These are phyloP conservation scores for Epichloe amarillans DNA, from an alignment of 2,329 filamentous ascomycete species.

Conservation along the genomic window DNA sequence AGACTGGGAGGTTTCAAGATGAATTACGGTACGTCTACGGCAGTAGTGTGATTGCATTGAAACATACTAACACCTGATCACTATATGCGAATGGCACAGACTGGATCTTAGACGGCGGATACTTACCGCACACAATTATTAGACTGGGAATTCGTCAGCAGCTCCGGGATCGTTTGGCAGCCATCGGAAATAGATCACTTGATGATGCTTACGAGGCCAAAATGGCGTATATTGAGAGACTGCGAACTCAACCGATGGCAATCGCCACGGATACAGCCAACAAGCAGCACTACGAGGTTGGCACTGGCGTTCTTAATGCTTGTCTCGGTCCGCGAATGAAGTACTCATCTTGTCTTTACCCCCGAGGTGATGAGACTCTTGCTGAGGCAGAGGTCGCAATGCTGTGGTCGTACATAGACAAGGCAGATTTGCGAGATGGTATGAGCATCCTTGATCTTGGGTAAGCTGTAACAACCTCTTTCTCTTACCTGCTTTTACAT, in stretches of 20 bases:
- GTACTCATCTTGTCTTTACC: constrained; percentile 56
- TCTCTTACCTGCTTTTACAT: background rate
- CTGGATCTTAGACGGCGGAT: constrained; percentile 50
- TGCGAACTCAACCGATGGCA: constrained; percentile 52
- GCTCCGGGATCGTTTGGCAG: constrained; percentile 43
- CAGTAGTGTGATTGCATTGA: background rate
- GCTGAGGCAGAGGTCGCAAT: constrained; percentile 54
- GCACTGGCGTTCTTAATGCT: constrained; percentile 46
- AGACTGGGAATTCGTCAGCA: constrained; percentile 54
- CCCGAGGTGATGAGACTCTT: constrained; percentile 46
- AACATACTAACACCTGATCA: background rate
- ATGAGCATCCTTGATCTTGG: constrained; percentile 51
- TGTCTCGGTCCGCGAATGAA: constrained; percentile 59
- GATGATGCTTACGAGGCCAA: constrained; percentile 42
- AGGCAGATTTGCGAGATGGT: constrained; percentile 44
- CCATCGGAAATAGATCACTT: constrained; percentile 40
- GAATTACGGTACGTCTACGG: constrained; percentile 2
- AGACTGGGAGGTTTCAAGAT: background rate
- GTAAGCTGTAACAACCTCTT: constrained; percentile 21
- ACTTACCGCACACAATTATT: constrained; percentile 49
- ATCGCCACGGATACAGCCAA: constrained; percentile 53
- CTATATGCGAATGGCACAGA: constrained; percentile 20
- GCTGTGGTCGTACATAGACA: constrained; percentile 48
- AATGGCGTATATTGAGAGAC: constrained; percentile 46
- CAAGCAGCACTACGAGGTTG: constrained; percentile 60